phyloP scores from a whole-genome alignment of 257 asterid genomes.

The Petunia secreta region DNA sequence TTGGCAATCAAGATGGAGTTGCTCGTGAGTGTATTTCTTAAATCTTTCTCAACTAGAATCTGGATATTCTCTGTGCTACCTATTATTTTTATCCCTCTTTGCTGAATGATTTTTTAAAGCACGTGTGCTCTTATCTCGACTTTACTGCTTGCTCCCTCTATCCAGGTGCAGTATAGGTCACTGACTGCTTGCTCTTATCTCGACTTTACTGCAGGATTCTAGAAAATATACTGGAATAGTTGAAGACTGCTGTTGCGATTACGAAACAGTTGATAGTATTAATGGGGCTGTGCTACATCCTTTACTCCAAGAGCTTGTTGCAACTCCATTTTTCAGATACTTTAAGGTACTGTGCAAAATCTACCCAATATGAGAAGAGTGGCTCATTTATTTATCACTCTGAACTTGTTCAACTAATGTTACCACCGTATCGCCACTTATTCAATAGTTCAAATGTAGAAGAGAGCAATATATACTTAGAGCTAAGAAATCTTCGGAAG shows the following conservation, averaged over 20 bases:
- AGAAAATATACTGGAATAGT: constrained; percentile 84
- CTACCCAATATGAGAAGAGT: constrained; percentile 8
- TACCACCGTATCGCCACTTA: background rate
- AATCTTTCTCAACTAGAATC: background rate
- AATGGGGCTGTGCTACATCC: constrained; percentile 84
- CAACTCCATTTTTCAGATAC: constrained; percentile 88
- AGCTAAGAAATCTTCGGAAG: background rate
- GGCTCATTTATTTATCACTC: constrained; percentile 1
- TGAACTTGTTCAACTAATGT: background rate
- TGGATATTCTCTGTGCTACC: background rate
- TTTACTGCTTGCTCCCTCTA: constrained; percentile 35
- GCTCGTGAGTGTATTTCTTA: background rate
- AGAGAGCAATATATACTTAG: background rate
- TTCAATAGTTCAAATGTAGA: background rate
- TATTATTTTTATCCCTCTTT: background rate
- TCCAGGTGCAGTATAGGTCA: too few species aligned
- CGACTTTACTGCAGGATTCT: constrained; percentile 68
- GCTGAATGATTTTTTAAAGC: background rate
- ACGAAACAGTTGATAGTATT: constrained; percentile 84
- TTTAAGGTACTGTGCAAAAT: constrained; percentile 62
- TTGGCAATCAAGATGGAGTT: background rate
- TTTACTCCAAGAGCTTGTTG: constrained; percentile 83
- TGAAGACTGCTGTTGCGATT: constrained; percentile 98
- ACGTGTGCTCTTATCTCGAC: constrained; percentile 28
- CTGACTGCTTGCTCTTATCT: constrained; percentile 29